A percentile compares a stretch with the other conserved stretches of the same genome.
phyloP scores from a whole-genome alignment of 495 filamentous ascomycete genomes.

The Podospora pseudoanserina region DNA sequence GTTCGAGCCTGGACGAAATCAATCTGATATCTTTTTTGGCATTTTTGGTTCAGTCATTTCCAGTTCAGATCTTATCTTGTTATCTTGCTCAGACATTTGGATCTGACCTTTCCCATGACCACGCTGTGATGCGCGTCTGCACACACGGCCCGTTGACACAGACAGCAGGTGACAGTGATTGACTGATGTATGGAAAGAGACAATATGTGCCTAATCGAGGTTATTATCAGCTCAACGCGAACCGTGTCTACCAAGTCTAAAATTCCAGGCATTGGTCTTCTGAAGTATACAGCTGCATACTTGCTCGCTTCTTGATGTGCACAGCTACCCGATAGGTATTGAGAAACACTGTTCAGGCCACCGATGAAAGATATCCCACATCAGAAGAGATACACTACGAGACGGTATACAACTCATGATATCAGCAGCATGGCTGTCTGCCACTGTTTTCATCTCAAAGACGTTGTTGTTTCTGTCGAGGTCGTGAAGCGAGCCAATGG shows the following conservation, averaged over 20 bases:
- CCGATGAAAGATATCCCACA: too few relatives aligned
- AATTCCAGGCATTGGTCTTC: not conserved
- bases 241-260: not conserved
- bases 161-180: not conserved
- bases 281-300: not conserved
- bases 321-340: too few relatives aligned
- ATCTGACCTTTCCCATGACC: not conserved
- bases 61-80: not conserved
- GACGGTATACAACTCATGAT: not conserved
- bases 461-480: conserved; percentile 14
- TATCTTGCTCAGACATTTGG: not conserved
- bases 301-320: not conserved
- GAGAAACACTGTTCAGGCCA: too few relatives aligned
- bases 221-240: not conserved
- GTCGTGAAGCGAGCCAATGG: conserved; percentile 27
- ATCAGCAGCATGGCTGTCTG: not conserved
- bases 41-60: too few relatives aligned
- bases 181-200: not conserved
- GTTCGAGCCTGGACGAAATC: conserved; percentile 32
- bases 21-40: conserved; percentile 10
- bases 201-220: too few relatives aligned
- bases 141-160: conserved; percentile 4
- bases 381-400: too few relatives aligned
- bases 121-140: conserved; percentile 1
- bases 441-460: conserved; percentile 8